These are phyloP conservation scores for Teunomyces barrocoloradensis DNA, from an alignment of 805 yeast species.

Conservation along the genomic window DNA sequence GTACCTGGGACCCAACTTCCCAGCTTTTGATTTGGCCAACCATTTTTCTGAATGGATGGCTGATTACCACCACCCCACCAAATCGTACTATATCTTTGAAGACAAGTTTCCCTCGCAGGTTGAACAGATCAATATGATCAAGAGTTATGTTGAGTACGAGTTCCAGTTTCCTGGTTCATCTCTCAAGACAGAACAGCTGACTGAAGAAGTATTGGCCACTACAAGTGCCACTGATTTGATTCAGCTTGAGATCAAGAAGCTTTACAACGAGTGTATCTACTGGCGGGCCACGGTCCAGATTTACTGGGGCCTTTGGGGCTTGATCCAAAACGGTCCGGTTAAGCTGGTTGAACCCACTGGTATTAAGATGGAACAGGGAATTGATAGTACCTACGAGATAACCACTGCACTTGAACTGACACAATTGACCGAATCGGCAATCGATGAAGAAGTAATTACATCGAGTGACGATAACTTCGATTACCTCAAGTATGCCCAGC, in stretches of 20 bases:
- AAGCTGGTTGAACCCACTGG: constrained; percentile 12
- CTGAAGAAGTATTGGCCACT: constrained; percentile 5
- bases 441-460: constrained; percentile 31
- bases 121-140: constrained; percentile 68
- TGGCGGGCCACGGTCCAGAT: constrained; percentile 84
- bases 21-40: constrained; percentile 88
- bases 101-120: constrained; percentile 63
- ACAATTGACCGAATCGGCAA: constrained; percentile 20
- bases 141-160: constrained; percentile 72
- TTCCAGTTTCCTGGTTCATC: constrained; percentile 36
- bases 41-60: constrained; percentile 98
- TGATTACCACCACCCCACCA: constrained; percentile 68
- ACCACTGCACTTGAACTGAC: constrained; percentile 52
- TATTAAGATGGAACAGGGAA: constrained; percentile 31
- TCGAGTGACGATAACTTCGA: constrained; percentile 66
- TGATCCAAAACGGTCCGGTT: constrained; percentile 66
- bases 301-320: constrained; percentile 91
- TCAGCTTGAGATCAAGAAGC: constrained; percentile 42
- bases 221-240: constrained; percentile 25
- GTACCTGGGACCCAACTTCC: constrained; percentile 86
- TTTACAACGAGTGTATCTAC: constrained; percentile 61
- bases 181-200: constrained; percentile 13
- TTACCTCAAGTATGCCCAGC: constrained; percentile 69
- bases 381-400: constrained; percentile 39
- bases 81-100: constrained; percentile 50